These are phyloP conservation scores for Hypoxylon subgilvum DNA, from an alignment of 495 filamentous ascomycete species.

Conservation along the genomic window DNA sequence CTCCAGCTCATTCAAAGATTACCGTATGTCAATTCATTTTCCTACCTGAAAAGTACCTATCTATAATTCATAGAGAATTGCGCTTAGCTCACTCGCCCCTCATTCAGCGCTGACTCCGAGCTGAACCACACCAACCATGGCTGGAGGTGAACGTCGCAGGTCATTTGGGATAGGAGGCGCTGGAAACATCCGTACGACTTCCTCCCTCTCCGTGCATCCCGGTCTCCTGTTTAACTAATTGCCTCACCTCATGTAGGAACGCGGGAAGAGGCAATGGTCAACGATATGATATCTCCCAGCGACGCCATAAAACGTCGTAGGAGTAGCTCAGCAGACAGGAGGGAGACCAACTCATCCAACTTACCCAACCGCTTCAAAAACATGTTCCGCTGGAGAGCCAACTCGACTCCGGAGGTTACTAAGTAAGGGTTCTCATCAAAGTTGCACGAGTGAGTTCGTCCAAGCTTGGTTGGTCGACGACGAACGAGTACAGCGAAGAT, in stretches of 20 bases:
- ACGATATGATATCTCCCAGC: slow-evolving; percentile 3
- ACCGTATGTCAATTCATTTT: not conserved
- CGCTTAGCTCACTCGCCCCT: no score
- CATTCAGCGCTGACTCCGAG: not conserved
- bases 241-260: slow-evolving; percentile 13
- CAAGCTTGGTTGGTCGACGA: no score
- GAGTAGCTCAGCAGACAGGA: slow-evolving; percentile 16
- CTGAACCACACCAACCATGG: slow-evolving; percentile 4
- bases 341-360: slow-evolving; percentile 20
- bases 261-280: slow-evolving; percentile 21
- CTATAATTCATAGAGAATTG: no score
- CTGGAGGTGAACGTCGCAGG: slow-evolving; percentile 21
- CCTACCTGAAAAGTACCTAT: not conserved
- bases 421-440: slow-evolving; percentile 3
- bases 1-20: no score
- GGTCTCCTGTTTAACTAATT: not conserved
- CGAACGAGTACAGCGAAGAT: no score
- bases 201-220: not conserved
- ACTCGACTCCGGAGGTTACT: slow-evolving; percentile 11
- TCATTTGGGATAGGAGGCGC: slow-evolving; percentile 46
- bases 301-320: slow-evolving; percentile 23
- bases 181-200: slow-evolving; percentile 40
- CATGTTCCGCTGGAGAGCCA: slow-evolving; percentile 11
- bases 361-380: slow-evolving; percentile 19
- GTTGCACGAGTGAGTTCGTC: no score